phyloP scores from a whole-genome alignment of 1,139 yeast genomes.

The Pichia sp. region DNA sequence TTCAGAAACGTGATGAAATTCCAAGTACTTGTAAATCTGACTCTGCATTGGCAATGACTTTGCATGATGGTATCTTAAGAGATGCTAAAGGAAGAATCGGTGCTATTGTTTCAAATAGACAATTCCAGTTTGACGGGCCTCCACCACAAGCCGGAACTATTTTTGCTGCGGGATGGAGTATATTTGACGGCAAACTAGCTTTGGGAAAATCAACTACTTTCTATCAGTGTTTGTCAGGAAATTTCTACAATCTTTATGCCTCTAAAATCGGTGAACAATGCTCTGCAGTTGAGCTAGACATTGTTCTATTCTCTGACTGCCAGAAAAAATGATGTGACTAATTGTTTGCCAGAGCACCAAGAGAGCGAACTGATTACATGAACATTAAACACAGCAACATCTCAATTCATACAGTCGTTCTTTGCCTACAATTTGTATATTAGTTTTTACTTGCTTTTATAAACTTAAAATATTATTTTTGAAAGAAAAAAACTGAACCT shows the following conservation, averaged over 20 bases:
- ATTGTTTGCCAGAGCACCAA: too few relatives aligned
- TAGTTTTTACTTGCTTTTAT: not conserved
- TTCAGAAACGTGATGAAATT: conserved; percentile 23
- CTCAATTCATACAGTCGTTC: not conserved
- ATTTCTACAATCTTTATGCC: conserved; percentile 74
- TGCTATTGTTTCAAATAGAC: conserved; percentile 75
- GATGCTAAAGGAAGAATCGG: conserved; percentile 67
- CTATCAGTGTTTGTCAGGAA: conserved; percentile 73
- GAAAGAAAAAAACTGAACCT: not conserved
- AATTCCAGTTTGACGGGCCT: conserved; percentile 84
- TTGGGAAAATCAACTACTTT: conserved; percentile 54
- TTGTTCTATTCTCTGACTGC: conserved; percentile 41
- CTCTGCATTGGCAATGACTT: conserved; percentile 48
- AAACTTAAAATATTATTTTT: too few relatives aligned
- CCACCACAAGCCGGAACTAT: conserved; percentile 85
- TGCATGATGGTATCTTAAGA: conserved; percentile 44
- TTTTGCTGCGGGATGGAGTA: conserved; percentile 78
- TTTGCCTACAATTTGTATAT: not conserved
- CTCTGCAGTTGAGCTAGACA: conserved; percentile 51
- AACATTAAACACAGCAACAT: not conserved
- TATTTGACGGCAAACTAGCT: conserved; percentile 62
- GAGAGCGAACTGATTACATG: not conserved
- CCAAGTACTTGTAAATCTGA: conserved; percentile 38
- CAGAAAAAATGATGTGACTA: not conserved
- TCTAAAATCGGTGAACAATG: conserved; percentile 61